phyloP scores from a whole-genome alignment of 805 yeast genomes.

The Starmera quercuum region DNA sequence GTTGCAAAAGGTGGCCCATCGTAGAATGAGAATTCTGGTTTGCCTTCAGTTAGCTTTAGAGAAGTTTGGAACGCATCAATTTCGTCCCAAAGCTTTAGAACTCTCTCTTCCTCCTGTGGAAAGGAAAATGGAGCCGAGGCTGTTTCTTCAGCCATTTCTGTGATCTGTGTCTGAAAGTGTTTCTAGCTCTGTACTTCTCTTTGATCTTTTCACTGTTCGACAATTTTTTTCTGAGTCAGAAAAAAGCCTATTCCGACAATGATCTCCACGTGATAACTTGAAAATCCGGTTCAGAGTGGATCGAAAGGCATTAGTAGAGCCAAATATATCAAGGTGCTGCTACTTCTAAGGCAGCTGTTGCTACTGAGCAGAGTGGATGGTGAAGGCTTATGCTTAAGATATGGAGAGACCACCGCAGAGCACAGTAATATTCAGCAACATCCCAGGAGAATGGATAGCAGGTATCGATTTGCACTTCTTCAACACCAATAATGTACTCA shows the following conservation, averaged over 20 bases:
- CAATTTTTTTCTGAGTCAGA: neutral
- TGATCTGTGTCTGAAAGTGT: neutral
- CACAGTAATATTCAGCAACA: conserved; percentile 21
- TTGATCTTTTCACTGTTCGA: neutral
- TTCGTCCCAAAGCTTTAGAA: conserved; percentile 77
- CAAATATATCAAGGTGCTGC: too few species aligned
- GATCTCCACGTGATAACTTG: too few species aligned
- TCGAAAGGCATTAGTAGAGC: too few species aligned
- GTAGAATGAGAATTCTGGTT: conserved; percentile 84
- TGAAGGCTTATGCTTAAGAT: too few species aligned
- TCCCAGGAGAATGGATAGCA: conserved; percentile 27
- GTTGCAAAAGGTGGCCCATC: conserved; percentile 99
- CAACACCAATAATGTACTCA: conserved; percentile 28
- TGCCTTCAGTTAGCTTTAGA: conserved; percentile 72
- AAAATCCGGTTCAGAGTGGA: too few species aligned
- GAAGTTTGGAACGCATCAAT: conserved; percentile 91
- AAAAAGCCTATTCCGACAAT: too few species aligned
- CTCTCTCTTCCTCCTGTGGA: conserved; percentile 83
- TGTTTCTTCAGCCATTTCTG: conserved; percentile 27
- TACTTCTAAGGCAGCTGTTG: too few species aligned
- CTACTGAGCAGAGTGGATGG: neutral
- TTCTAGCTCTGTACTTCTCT: neutral
- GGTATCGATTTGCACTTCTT: conserved; percentile 48
- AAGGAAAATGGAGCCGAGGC: conserved; percentile 48
- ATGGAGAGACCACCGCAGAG: conserved; percentile 20